Evolutionary conservation across 345 rosid genomes (phyloP).

Genomic region (Eucalyptus rudis): DNA sequence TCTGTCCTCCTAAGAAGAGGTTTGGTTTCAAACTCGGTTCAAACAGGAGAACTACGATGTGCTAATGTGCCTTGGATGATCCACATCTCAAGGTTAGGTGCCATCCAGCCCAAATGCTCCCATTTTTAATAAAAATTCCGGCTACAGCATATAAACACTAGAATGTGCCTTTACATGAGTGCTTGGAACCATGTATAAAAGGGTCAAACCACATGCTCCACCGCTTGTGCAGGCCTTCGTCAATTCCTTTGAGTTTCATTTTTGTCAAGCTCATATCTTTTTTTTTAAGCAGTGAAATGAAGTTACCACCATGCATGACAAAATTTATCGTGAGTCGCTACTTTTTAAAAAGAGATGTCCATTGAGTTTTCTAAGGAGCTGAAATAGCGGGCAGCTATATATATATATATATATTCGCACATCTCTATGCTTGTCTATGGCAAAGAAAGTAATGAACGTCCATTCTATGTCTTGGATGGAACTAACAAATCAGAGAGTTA

Average conservation of each 20-base stretch:
- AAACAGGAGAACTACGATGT: fast-evolving
- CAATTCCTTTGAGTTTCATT: not conserved
- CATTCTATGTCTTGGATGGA: not conserved
- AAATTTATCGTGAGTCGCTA: not conserved
- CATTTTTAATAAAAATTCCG: not conserved
- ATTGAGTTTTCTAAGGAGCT: not conserved
- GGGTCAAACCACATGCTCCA: not conserved
- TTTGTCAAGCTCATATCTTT: not conserved
- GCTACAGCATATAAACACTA: not conserved
- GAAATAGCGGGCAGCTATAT: not conserved
- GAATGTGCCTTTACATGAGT: not conserved
- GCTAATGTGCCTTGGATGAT: not conserved
- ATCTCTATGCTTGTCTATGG: not conserved
- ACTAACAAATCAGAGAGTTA: not conserved
- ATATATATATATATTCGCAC: not conserved
- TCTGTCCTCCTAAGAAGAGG: not conserved
- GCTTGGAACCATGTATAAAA: not conserved
- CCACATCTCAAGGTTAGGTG: not conserved
- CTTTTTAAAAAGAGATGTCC: not conserved
- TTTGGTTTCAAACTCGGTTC: not conserved
- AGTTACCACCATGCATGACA: not conserved
- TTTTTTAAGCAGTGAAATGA: not conserved
- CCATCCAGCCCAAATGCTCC: not conserved
- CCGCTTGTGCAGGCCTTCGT: not conserved
- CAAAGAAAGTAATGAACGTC: not conserved